Percentiles rank a stretch among this genome's conserved stretches.
Evolutionary conservation across 2,329 filamentous ascomycete genomes (phyloP).

Genomic region (Monilinia fructicola): DNA sequence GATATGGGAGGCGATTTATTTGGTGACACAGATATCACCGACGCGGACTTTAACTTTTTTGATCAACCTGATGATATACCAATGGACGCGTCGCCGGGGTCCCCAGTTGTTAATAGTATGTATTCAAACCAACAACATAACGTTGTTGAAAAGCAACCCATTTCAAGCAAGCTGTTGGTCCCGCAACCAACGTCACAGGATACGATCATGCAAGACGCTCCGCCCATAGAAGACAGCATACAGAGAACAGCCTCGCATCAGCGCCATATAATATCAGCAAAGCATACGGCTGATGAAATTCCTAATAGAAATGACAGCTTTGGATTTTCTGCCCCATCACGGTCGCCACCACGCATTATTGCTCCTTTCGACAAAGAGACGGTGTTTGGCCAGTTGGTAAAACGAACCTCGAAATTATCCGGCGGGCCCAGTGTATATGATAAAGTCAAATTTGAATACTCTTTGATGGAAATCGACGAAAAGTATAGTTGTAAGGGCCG

Average conservation of each 20-base stretch:
- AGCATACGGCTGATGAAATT: slow-evolving; percentile 6
- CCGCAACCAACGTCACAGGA: slow-evolving; percentile 10
- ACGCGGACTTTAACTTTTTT: slow-evolving; percentile 83
- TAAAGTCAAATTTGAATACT: slow-evolving; percentile 37
- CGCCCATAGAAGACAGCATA: background rate
- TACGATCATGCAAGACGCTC: slow-evolving; percentile 12
- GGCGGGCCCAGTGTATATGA: slow-evolving; percentile 36
- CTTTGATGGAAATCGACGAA: slow-evolving; percentile 37
- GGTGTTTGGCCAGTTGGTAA: slow-evolving; percentile 35
- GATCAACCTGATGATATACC: slow-evolving; percentile 54
- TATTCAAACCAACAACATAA: slow-evolving; percentile 12
- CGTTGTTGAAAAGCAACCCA: slow-evolving; percentile 12
- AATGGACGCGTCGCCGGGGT: slow-evolving; percentile 24
- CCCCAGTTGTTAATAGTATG: background rate
- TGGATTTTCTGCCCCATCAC: background rate
- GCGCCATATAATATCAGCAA: background rate
- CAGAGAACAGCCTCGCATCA: background rate
- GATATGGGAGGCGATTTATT: slow-evolving; percentile 70
- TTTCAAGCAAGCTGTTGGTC: slow-evolving; percentile 6
- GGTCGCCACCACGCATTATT: slow-evolving; percentile 6
- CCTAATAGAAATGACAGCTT: slow-evolving; percentile 12
- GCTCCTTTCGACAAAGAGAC: slow-evolving; percentile 37
- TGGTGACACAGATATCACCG: slow-evolving; percentile 64
- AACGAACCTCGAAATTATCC: slow-evolving; percentile 1
- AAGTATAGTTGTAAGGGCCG: slow-evolving; percentile 39